These are phyloP conservation scores for Paecilomyces dactylethromorphus DNA, from an alignment of 2,329 filamentous ascomycete genomes.

Conservation along the genomic window DNA sequence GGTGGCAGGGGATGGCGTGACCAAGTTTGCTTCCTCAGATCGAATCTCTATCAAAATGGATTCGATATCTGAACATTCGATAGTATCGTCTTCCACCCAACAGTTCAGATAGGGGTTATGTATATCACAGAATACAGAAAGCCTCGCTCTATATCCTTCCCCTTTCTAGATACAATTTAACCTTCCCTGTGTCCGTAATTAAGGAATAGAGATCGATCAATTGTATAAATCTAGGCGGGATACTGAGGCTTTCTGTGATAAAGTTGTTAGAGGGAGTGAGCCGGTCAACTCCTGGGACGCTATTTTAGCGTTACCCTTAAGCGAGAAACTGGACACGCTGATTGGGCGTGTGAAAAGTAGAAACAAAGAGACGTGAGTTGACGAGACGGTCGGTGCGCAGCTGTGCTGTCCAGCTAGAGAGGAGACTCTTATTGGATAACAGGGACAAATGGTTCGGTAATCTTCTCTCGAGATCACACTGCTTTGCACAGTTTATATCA, in stretches of 20 bases:
- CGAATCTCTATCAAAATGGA: background rate
- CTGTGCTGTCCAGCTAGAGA: background rate
- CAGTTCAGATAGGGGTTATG: background rate
- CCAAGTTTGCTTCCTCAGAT: background rate
- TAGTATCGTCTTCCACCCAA: background rate
- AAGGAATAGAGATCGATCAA: background rate
- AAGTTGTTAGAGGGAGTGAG: background rate
- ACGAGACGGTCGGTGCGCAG: background rate
- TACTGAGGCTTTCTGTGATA: background rate
- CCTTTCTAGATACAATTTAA: background rate
- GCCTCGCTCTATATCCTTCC: background rate
- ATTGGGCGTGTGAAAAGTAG: background rate
- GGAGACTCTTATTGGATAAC: background rate
- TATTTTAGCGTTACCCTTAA: background rate
- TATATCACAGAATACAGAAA: background rate
- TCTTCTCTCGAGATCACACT: background rate
- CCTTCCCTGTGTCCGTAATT: background rate
- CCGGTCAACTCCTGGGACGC: background rate
- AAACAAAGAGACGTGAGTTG: background rate
- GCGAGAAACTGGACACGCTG: background rate
- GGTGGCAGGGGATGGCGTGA: background rate
- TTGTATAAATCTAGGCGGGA: background rate
- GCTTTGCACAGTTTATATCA: background rate
- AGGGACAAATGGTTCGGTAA: background rate
- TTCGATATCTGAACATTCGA: background rate